Evolutionary conservation across 2,329 filamentous ascomycete genomes (phyloP).

Genomic region (Pseudopithomyces maydicus): DNA sequence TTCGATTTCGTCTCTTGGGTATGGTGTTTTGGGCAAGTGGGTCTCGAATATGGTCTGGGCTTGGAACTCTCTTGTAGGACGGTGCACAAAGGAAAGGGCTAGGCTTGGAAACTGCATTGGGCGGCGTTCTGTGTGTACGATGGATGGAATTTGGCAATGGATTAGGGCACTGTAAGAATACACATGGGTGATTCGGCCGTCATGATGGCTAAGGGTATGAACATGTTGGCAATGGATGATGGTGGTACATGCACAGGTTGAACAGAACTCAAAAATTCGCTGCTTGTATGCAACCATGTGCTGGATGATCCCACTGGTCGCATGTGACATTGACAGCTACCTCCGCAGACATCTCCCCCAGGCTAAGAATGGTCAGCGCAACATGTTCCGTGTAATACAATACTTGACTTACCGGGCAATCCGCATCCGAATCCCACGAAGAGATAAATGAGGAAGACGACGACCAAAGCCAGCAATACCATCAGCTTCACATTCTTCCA

Average conservation of each 20-base stretch:
- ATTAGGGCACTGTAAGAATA: neutral
- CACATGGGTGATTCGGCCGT: too few species aligned
- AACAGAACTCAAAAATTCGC: too few species aligned
- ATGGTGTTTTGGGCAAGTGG: conserved; percentile 10
- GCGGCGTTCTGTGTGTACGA: neutral
- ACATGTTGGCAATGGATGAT: too few species aligned
- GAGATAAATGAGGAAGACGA: conserved; percentile 73
- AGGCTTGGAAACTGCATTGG: neutral
- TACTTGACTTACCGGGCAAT: conserved; percentile 56
- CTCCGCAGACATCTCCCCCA: conserved; percentile 46
- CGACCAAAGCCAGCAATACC: conserved; percentile 74
- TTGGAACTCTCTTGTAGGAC: neutral
- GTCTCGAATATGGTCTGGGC: neutral
- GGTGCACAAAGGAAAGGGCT: neutral
- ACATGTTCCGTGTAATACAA: neutral
- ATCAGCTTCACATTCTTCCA: conserved; percentile 99
- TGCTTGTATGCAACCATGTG: too few species aligned
- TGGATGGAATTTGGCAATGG: neutral
- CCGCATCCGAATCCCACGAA: conserved; percentile 76
- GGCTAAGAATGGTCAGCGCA: conserved; percentile 31
- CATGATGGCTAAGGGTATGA: neutral
- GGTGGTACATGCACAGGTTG: too few species aligned
- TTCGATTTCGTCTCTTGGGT: conserved; percentile 7
- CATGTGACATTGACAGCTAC: conserved; percentile 7
- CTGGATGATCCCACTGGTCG: too few species aligned